phyloP scores from a whole-genome alignment of 352 stramenopile species.

The Aphanomyces invadans region DNA sequence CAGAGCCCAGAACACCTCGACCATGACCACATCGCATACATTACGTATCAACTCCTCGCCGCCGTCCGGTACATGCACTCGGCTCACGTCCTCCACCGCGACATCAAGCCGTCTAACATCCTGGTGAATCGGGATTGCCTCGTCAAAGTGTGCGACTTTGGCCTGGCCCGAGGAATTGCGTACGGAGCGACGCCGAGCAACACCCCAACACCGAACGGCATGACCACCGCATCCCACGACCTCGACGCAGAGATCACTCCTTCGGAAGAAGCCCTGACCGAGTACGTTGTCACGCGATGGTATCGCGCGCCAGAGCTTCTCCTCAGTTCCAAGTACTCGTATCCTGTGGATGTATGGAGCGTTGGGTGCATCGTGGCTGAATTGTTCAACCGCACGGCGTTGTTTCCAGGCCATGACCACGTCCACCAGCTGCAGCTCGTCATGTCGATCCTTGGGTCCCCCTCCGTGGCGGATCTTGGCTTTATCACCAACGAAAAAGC shows the following conservation, averaged over 20 bases:
- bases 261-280: slow-evolving; percentile 65
- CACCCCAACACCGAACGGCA: no score
- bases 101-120: slow-evolving; percentile 96
- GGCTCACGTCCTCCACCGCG: slow-evolving; percentile 79
- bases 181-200: slow-evolving; percentile 30
- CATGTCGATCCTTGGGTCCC: slow-evolving; percentile 60
- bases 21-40: slow-evolving; percentile 70
- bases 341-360: slow-evolving; percentile 92
- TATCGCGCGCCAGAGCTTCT: slow-evolving; percentile 90
- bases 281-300: slow-evolving; percentile 93
- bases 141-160: slow-evolving; percentile 88
- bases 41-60: slow-evolving; percentile 78
- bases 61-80: slow-evolving; percentile 79
- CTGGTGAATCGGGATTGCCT: slow-evolving; percentile 90
- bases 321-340: slow-evolving; percentile 92
- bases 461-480: slow-evolving; percentile 46
- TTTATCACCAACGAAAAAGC: slow-evolving; percentile 81
- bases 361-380: slow-evolving; percentile 99
- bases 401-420: slow-evolving; percentile 79
- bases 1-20: slow-evolving; percentile 61
- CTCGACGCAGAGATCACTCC: no score
- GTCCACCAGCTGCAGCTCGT: slow-evolving; percentile 88
- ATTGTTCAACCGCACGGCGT: slow-evolving; percentile 85
- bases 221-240: no score
- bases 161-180: slow-evolving; percentile 62